Evolutionary conservation across 441 rosid genomes (phyloP), one percentile per base, ranked within the genome.

Genomic region (Eutrema salsugineum): DNA sequence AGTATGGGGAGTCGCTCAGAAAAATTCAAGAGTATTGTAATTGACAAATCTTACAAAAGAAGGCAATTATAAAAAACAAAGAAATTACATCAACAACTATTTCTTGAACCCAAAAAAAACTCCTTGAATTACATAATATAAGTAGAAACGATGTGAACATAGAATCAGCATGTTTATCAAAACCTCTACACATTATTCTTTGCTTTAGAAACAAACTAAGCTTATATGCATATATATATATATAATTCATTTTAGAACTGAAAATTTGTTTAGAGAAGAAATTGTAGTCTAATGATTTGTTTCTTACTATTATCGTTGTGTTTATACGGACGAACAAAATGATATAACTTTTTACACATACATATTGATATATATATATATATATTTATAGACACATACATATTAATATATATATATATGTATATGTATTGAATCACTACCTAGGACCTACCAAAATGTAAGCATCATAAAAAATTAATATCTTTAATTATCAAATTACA

Each of bases 181-280:
- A 39, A 24, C 35, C 5, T 12, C 7, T 19, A 19, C 27, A 40
- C 35, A 42, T 51, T 71, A 71, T 71, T 71, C 76, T 65, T 64
- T 72, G 65, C 77, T 55, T 64, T 46, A 30, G 15, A 46, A 64
- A 55, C 70, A 72, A 55, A 55, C 58, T 30, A 53, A 15, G 63
- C 47, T 70, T 63, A 55, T 64, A 46, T 46, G 50, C 32, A 24
- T 72, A 15, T 43, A 11, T 54, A 10, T 55, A 62, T 11, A 27
- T 30, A 6, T 28, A 19, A n/a, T 19, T 30, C 11, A 38, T 49
- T 38, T 66, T 50, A 15, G 20, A 47, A 19, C 2, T 47, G 24
- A 3, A 65, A 65, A 5, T 9, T 8, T 35, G 2, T 10, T 9
- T 15, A 6, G 1, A 39, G 57, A 54, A n/a, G 11, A 48, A 10